These are phyloP conservation scores for Warburgia ugandensis DNA, from an alignment of 164 flowering plant species.

Conservation along the genomic window DNA sequence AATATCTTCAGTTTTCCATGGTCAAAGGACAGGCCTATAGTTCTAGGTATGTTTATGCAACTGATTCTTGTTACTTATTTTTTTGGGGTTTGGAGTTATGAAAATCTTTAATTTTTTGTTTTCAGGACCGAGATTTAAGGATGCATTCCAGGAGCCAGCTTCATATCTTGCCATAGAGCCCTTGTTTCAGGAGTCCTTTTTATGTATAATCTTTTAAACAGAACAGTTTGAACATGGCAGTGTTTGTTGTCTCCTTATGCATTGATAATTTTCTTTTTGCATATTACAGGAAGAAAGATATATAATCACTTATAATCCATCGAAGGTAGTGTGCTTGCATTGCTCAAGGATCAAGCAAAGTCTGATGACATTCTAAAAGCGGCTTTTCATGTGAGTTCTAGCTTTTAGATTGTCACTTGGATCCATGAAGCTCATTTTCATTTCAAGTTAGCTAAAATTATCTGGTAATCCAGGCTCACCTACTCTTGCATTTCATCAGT, in stretches of 20 bases:
- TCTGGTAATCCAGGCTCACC: slow-evolving; percentile 55
- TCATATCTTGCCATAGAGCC: slow-evolving; percentile 72
- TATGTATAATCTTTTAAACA: background rate
- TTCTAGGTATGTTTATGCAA: slow-evolving; percentile 46
- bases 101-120: too few species aligned
- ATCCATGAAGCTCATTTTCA: too few species aligned
- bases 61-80: too few species aligned
- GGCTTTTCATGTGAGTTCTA: slow-evolving; percentile 83
- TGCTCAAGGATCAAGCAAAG: slow-evolving; percentile 87
- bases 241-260: too few species aligned
- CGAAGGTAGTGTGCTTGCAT: slow-evolving; percentile 77
- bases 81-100: too few species aligned
- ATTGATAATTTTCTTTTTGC: too few species aligned
- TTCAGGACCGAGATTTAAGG: slow-evolving; percentile 91
- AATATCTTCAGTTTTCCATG: slow-evolving; percentile 66
- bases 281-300: slow-evolving; percentile 84
- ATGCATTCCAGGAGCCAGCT: slow-evolving; percentile 88
- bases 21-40: slow-evolving; percentile 64
- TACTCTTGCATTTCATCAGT: slow-evolving; percentile 67
- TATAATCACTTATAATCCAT: slow-evolving; percentile 78
- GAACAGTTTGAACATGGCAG: too few species aligned
- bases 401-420: too few species aligned
- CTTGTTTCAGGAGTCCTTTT: slow-evolving; percentile 63
- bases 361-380: slow-evolving; percentile 96
- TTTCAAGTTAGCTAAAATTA: background rate